A percentile compares a stretch with the other conserved stretches of the same genome.
Evolutionary conservation across 148 eudicot genomes (phyloP).

Genomic region (Rhododendron ferrugineum): DNA sequence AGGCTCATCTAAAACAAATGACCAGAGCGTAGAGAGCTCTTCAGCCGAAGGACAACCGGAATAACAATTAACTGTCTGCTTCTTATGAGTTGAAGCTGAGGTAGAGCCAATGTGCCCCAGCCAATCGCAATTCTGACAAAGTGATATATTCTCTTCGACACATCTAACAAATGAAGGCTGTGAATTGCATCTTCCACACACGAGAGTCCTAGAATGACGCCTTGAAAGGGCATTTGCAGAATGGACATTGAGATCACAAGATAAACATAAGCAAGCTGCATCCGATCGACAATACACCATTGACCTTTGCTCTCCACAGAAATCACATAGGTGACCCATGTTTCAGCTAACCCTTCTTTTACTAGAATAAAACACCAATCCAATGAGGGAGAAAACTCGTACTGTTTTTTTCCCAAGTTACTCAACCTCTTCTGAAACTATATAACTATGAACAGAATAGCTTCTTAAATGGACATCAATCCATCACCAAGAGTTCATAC

Average conservation of each 20-base stretch:
- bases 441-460: constrained; percentile 5
- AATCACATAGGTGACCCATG: constrained; percentile 87
- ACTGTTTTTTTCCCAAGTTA: background rate
- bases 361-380: background rate
- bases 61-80: constrained; percentile 52
- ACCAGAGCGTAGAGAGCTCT: constrained; percentile 73
- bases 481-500: background rate
- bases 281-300: constrained; percentile 88
- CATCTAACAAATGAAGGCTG: constrained; percentile 77
- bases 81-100: constrained; percentile 49
- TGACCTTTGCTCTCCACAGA: constrained; percentile 68
- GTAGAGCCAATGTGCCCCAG: constrained; percentile 40
- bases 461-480: background rate
- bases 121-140: constrained; percentile 76
- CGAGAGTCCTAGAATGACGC: constrained; percentile 85
- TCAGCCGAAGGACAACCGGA: constrained; percentile 84
- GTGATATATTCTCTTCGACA: constrained; percentile 60
- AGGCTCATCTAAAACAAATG: constrained; percentile 50
- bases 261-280: constrained; percentile 78
- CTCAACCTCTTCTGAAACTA: background rate
- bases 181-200: constrained; percentile 71
- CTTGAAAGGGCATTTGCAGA: constrained; percentile 90
- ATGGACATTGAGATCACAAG: constrained; percentile 91
- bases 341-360: constrained; percentile 9
- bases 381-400: background rate